Percentiles rank a stretch among this genome's conserved stretches.
These are phyloP conservation scores for Picochlorum sp. DNA, from an alignment of 139 green algal genomes.

Conservation along the genomic window DNA sequence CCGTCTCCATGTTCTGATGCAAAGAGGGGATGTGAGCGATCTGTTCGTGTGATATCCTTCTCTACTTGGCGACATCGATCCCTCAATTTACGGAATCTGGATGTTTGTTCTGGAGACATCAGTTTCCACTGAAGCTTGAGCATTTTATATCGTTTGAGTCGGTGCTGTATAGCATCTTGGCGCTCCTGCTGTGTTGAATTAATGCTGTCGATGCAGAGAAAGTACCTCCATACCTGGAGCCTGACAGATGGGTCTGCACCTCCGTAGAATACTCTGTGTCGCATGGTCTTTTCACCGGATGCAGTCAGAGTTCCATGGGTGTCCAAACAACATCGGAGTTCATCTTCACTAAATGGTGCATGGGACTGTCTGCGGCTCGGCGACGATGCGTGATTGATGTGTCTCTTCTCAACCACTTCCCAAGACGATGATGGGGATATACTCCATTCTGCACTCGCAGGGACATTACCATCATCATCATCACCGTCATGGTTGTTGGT, in stretches of 20 bases:
- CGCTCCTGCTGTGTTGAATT: constrained; percentile 33
- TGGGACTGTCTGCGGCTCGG: too few species aligned
- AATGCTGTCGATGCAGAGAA: constrained; percentile 62
- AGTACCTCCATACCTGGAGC: constrained; percentile 68
- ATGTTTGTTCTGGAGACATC: constrained; percentile 56
- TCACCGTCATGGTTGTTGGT: too few species aligned
- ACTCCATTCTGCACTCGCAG: too few species aligned
- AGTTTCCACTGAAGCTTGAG: constrained; percentile 55
- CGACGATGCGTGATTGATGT: too few species aligned
- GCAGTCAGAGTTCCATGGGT: too few species aligned
- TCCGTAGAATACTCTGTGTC: constrained; percentile 48
- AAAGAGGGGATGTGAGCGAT: constrained; percentile 49
- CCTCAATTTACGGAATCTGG: constrained; percentile 61
- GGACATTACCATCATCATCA: too few species aligned
- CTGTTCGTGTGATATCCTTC: constrained; percentile 77
- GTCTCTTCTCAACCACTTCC: too few species aligned
- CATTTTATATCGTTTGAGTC: constrained; percentile 1
- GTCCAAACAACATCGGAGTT: too few species aligned
- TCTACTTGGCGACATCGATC: constrained; percentile 60
- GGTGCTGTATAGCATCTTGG: neutral
- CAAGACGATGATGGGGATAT: too few species aligned
- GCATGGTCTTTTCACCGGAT: constrained; percentile 33
- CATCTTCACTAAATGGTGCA: too few species aligned
- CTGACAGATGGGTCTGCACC: constrained; percentile 43
- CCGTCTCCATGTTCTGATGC: constrained; percentile 30